Evolutionary conservation across 2,329 filamentous ascomycete genomes (phyloP).

Genomic region (Huntiella omanensis): DNA sequence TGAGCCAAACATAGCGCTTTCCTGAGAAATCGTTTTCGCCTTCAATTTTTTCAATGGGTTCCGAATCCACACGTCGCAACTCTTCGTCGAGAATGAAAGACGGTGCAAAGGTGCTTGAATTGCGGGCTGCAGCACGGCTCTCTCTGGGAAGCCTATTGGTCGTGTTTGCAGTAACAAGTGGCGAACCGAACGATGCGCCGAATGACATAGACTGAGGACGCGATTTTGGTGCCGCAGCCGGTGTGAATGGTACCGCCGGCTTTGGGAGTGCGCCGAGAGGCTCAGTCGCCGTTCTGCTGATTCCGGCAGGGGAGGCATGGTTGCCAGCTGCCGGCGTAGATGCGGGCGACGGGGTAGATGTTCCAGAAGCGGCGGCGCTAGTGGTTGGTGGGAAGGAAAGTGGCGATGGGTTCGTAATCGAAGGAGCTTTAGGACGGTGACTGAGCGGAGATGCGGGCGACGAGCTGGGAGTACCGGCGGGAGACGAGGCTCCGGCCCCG

Average conservation of each 20-base stretch:
- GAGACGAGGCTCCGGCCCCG: slow-evolving; percentile 29
- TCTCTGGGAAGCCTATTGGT: slow-evolving; percentile 28
- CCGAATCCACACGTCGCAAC: slow-evolving; percentile 33
- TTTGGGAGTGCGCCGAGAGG: background rate
- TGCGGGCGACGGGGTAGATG: background rate
- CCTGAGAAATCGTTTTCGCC: slow-evolving; percentile 98
- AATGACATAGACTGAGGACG: slow-evolving; percentile 9
- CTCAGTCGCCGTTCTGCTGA: background rate
- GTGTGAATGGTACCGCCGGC: background rate
- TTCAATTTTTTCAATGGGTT: slow-evolving; percentile 56
- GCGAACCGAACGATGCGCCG: slow-evolving; percentile 26
- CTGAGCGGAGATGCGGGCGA: slow-evolving; percentile 37
- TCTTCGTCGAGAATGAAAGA: slow-evolving; percentile 89
- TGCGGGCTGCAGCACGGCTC: slow-evolving; percentile 45
- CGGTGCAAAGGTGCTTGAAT: slow-evolving; percentile 76
- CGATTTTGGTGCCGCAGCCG: background rate
- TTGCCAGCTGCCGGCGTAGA: background rate
- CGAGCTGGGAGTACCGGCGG: background rate
- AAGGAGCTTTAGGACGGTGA: slow-evolving; percentile 54
- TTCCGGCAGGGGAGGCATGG: too few species aligned
- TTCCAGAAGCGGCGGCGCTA: background rate
- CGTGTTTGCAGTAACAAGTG: slow-evolving; percentile 21
- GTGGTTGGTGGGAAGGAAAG: slow-evolving; percentile 20
- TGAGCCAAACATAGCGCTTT: slow-evolving; percentile 95
- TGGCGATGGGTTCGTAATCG: slow-evolving; percentile 44